A percentile compares a stretch with the other conserved stretches of the same genome.
Conservation (phyloP, 345 rosid genomes). For the Conringia planisiliqua region DNA sequence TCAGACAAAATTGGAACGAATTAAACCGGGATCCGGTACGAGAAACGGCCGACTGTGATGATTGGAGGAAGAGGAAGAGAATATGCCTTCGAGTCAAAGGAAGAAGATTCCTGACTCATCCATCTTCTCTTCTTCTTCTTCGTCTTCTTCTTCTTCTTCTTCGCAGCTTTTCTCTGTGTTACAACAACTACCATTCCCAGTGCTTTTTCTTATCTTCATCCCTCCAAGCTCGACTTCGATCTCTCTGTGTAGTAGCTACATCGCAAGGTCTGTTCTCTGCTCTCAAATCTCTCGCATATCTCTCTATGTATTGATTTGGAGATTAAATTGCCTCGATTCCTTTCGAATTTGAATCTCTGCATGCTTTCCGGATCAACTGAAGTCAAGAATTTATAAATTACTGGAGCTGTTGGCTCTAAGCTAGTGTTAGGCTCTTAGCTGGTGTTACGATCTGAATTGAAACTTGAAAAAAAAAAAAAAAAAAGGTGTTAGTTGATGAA, state of each 20-base stretch:
- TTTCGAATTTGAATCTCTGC: conserved; percentile 4
- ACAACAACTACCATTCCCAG: not conserved
- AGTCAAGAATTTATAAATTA: not conserved
- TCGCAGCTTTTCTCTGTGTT: not conserved
- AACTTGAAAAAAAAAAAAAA: not conserved
- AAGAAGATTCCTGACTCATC: conserved; percentile 19
- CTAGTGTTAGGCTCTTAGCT: not conserved
- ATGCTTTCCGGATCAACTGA: not conserved
- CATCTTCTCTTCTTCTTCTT: conserved; percentile 14
- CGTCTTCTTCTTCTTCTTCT: not conserved
- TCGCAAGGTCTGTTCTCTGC: conserved; percentile 16
- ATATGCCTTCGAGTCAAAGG: conserved; percentile 17
- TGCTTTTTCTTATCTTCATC: not conserved
- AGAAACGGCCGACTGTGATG: not conserved
- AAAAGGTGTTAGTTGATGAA: not conserved
- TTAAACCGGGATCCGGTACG: conserved; percentile 19
- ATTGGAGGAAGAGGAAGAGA: not conserved
- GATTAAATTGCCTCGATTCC: not conserved
- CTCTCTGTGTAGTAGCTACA: not conserved
- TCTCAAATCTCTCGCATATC: not conserved
- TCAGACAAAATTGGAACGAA: not conserved
- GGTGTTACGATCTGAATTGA: not conserved
- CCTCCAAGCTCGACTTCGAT: not conserved
- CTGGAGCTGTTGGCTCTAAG: not conserved
- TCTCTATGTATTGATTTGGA: not conserved